Evolutionary conservation across 2,329 filamentous ascomycete species (phyloP).

Genomic region (Pseudogymnoascus sp.): DNA sequence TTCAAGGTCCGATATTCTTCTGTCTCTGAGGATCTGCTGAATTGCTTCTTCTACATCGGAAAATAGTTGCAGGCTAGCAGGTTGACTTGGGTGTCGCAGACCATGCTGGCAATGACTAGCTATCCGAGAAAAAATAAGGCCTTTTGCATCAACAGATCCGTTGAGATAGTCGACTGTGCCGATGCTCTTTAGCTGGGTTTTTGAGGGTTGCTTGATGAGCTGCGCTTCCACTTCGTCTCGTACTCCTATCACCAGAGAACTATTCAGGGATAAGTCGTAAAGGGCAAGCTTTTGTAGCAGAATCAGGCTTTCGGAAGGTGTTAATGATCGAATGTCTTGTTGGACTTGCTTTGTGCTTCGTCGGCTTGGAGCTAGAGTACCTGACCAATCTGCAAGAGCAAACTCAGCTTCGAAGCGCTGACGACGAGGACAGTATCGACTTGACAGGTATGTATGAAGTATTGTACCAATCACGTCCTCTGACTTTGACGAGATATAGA

Average conservation of each 20-base stretch:
- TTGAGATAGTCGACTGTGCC: constrained; percentile 35
- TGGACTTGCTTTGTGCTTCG: constrained; percentile 19
- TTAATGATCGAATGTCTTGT: constrained; percentile 35
- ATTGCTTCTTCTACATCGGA: constrained; percentile 28
- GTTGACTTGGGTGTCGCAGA: constrained; percentile 28
- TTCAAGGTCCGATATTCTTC: constrained; percentile 15
- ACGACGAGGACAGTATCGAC: constrained; percentile 33
- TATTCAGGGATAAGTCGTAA: constrained; percentile 15
- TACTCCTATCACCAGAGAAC: constrained; percentile 26
- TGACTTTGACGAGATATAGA: constrained; percentile 37
- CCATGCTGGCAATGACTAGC: constrained; percentile 35
- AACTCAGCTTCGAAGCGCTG: constrained; percentile 35
- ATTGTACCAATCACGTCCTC: constrained; percentile 36
- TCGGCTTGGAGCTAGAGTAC: constrained; percentile 32
- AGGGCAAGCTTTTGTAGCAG: constrained; percentile 30
- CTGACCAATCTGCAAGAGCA: constrained; percentile 31
- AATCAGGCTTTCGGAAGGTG: constrained; percentile 34
- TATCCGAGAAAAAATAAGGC: constrained; percentile 32
- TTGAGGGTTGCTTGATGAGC: constrained; percentile 33
- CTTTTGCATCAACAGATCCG: constrained; percentile 29
- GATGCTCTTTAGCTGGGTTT: constrained; percentile 32
- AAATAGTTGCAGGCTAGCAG: constrained; percentile 33
- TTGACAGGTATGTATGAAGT: constrained; percentile 39
- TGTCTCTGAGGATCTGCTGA: constrained; percentile 11
- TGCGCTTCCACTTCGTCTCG: constrained; percentile 29